Percentiles rank a stretch among this genome's conserved stretches.
phyloP scores from a whole-genome alignment of 345 rosid species.

The Bretschneidera sinensis region DNA sequence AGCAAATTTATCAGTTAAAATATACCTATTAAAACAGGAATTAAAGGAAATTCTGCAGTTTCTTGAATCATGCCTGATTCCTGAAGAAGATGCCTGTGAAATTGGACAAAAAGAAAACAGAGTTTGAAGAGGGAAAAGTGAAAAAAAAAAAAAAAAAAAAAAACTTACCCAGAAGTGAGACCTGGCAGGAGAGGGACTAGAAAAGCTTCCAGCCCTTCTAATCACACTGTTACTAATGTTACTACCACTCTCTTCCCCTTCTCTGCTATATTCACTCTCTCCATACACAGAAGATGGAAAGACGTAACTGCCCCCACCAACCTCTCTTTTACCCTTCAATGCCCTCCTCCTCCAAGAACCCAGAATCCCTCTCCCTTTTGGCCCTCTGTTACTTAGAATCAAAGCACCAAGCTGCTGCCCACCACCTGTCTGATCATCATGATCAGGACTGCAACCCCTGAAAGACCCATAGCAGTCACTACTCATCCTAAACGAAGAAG shows the following conservation, averaged over 20 bases:
- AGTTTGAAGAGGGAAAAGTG: not conserved
- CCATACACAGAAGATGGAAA: conserved; percentile 42
- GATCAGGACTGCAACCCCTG: conserved; percentile 17
- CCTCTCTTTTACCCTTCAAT: conserved; percentile 41
- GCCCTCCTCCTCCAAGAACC: conserved; percentile 43
- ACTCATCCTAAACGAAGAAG: conserved; percentile 31
- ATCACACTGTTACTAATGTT: conserved; percentile 26
- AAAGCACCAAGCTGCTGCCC: conserved; percentile 14
- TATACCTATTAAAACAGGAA: no score
- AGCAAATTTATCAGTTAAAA: no score
- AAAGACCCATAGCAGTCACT: not conserved
- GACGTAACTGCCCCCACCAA: conserved; percentile 47
- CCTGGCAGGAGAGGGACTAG: conserved; percentile 31
- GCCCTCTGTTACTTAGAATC: conserved; percentile 22
- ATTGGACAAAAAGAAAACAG: no score
- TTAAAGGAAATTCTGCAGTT: no score
- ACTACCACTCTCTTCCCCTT: conserved; percentile 22
- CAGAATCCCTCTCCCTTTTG: conserved; percentile 32
- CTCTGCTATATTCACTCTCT: conserved; percentile 26
- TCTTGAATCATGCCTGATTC: no score
- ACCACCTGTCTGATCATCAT: conserved; percentile 14
- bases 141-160: conserved; percentile 2
- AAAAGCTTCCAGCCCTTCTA: conserved; percentile 40
- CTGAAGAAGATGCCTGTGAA: no score
- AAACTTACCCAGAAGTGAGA: conserved; percentile 69